These are phyloP conservation scores for Coniferiporia sulphurascens DNA, from an alignment of 1,284 basidiomycete genomes.

Conservation along the genomic window DNA sequence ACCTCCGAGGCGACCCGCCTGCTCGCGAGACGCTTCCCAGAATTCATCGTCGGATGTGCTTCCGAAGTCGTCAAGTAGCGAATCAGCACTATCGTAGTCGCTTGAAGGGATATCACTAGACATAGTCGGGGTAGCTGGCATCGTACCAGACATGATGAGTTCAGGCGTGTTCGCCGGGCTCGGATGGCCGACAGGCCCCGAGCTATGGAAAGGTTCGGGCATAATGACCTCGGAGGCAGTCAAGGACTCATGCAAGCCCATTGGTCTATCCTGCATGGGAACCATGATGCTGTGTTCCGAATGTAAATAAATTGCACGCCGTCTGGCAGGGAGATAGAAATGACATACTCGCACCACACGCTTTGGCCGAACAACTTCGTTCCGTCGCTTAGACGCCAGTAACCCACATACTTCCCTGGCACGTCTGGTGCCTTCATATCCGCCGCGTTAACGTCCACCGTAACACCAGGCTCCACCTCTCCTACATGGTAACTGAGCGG, in stretches of 20 bases:
- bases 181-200: constrained; percentile 19
- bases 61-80: constrained; percentile 36
- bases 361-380: constrained; percentile 62
- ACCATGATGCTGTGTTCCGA: constrained; percentile 52
- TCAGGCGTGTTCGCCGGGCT: constrained; percentile 7
- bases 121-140: constrained; percentile 25
- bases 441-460: constrained; percentile 62
- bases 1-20: constrained; percentile 30
- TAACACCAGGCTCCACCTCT: constrained; percentile 45
- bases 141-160: constrained; percentile 21
- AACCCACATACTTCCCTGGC: constrained; percentile 67
- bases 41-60: constrained; percentile 47
- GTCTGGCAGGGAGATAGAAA: constrained; percentile 11
- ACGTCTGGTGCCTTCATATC: constrained; percentile 77
- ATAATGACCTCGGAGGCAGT: constrained; percentile 67
- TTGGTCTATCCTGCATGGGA: constrained; percentile 36
- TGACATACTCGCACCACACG: constrained; percentile 68
- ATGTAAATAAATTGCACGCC: constrained; percentile 11
- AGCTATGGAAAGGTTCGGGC: constrained; percentile 40
- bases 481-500: constrained; percentile 44
- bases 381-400: constrained; percentile 67
- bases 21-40: constrained; percentile 56
- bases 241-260: constrained; percentile 36
- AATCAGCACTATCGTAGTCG: constrained; percentile 30
- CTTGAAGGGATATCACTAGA: constrained; percentile 35